These are phyloP conservation scores for Dactylonectria estremocensis DNA, from an alignment of 2,329 filamentous ascomycete species.

Conservation along the genomic window DNA sequence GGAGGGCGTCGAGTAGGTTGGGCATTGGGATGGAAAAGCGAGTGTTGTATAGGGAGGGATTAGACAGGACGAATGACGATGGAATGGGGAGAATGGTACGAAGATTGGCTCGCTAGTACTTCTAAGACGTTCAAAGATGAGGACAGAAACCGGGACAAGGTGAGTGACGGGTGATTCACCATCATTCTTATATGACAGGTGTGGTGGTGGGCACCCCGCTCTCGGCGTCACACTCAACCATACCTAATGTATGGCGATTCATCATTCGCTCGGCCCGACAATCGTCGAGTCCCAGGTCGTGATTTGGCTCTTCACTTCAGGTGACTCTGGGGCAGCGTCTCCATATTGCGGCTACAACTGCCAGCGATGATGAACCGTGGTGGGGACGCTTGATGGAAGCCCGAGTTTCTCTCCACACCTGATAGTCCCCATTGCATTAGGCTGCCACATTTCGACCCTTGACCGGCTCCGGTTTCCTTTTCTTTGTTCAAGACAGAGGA, in stretches of 20 bases:
- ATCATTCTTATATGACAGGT: neutral
- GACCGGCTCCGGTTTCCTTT: neutral
- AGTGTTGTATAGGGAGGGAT: neutral
- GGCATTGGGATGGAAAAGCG: slow-evolving; percentile 39
- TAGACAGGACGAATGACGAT: neutral
- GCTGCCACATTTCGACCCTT: slow-evolving; percentile 29
- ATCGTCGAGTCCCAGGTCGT: slow-evolving; percentile 22
- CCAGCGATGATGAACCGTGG: slow-evolving; percentile 21
- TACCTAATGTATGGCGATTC: slow-evolving; percentile 4
- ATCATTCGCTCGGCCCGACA: slow-evolving; percentile 37
- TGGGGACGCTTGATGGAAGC: slow-evolving; percentile 10
- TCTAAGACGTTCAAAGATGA: neutral
- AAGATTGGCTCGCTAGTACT: neutral
- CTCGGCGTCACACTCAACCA: slow-evolving; percentile 18
- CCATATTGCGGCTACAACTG: slow-evolving; percentile 36
- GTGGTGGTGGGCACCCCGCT: slow-evolving; percentile 15
- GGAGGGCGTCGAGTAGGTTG: slow-evolving; percentile 47
- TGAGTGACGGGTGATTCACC: neutral
- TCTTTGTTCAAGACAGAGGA: neutral
- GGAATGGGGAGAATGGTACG: neutral
- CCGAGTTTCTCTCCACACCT: slow-evolving; percentile 10
- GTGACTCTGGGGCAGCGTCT: slow-evolving; percentile 29
- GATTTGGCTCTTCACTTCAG: slow-evolving; percentile 29
- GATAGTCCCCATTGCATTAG: slow-evolving; percentile 19
- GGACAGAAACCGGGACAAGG: neutral